Base-by-base conservation (phyloP, 768 basidiomycete species). In the Guyanaporus albipodus region DNA sequence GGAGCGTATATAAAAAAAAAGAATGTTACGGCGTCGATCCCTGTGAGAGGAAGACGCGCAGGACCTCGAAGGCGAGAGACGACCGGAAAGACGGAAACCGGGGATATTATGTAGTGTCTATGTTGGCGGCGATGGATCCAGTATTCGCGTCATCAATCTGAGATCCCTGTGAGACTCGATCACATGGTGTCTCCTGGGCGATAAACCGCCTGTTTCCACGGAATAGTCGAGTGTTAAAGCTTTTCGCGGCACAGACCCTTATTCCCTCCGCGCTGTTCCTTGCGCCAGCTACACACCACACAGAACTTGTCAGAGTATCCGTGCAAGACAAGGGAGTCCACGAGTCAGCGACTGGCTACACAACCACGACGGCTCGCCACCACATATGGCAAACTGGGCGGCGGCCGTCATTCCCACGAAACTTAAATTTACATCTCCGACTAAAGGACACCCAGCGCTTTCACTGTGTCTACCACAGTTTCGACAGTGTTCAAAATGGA, bases 1-100 rank as follows among this genome's bases (percentile, higher is more conserved):
- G 29, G 35, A 53, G 44, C 36, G 31, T 35, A 35, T 46, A 56
- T 56, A 53, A 61, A 65, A 61, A 63, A 53, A 62, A 57, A 23
- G 55, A 53, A 50, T 46, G 59, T 38, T 41, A 15, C 29, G 35
- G 19, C 3, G 45, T 21, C 40, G 32, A 48, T 35, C 45, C 32
- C 27, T 17, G 26, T 28, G 38, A 22, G 44, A 42, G 19, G 38
- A 40, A 31, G 38, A 38, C 17, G 28, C 29, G 24, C 23, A 26
- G 32, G 48, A 18, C 37, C 52, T 55, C 43, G 43, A 51, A 38
- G 38, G 45, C 38, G 38, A 37, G 38, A 29, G 17, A 44, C 33
- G 31, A 36, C 38, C 23, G 9, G 34, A 22, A 21, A 11, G 19
- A 24, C 12, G 42, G 46, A 38, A 38, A 18, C 19, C 24, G 34